Evolutionary conservation across 306 rosid species (phyloP).

Genomic region (Sicyos baderoa): DNA sequence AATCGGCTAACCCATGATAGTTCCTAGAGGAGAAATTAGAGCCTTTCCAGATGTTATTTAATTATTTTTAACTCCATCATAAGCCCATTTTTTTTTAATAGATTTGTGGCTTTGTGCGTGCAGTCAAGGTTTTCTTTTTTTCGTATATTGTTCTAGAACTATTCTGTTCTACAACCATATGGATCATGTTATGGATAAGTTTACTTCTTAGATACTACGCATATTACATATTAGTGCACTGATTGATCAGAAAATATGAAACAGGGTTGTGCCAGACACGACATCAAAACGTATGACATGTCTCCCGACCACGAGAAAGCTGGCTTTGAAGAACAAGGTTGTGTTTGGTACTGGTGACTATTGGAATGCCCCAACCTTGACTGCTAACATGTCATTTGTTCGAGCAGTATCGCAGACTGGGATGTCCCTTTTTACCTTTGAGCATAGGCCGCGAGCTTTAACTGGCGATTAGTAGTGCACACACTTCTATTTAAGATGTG

Average conservation of each 20-base stretch:
- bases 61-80: not conserved
- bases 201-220: not conserved
- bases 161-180: not conserved
- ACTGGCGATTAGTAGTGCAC: slow-evolving; percentile 59
- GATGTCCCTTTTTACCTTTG: slow-evolving; percentile 70
- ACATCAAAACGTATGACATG: slow-evolving; percentile 73
- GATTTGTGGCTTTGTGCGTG: not conserved
- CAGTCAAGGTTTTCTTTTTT: not conserved
- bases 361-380: slow-evolving; percentile 76
- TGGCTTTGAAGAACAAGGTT: slow-evolving; percentile 78
- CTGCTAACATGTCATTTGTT: slow-evolving; percentile 90
- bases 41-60: not conserved
- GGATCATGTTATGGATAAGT: not conserved
- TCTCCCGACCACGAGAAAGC: slow-evolving; percentile 79
- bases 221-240: slow-evolving; percentile 18
- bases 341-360: slow-evolving; percentile 84
- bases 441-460: slow-evolving; percentile 80
- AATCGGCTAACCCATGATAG: too few species aligned
- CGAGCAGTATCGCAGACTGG: slow-evolving; percentile 91
- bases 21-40: not conserved
- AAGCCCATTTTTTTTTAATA: not conserved
- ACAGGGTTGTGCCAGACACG: slow-evolving; percentile 69
- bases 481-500: not conserved
- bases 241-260: slow-evolving; percentile 24
- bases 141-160: not conserved